Conservation (phyloP, 2,329 filamentous ascomycete species). For the Septoria petroselini region DNA sequence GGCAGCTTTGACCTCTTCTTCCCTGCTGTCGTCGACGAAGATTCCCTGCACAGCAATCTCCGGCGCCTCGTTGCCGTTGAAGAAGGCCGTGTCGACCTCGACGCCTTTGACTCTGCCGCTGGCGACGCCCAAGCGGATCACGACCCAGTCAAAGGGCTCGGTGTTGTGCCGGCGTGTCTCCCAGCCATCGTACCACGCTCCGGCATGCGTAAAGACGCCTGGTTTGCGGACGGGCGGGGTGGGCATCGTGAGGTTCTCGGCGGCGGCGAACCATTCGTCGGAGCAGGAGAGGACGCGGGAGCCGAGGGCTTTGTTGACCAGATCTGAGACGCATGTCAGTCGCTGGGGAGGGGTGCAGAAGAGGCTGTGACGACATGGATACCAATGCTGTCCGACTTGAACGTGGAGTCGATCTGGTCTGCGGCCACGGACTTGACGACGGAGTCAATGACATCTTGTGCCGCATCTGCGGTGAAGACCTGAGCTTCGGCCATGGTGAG, state of each 20-base stretch:
- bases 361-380: conserved; percentile 11
- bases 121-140: conserved; percentile 58
- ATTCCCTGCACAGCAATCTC: conserved; percentile 74
- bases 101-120: conserved; percentile 70
- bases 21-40: conserved; percentile 62
- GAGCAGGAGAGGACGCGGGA: conserved; percentile 55
- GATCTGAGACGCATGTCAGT: conserved; percentile 38
- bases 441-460: conserved; percentile 31
- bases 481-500: conserved; percentile 30
- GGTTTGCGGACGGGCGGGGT: conserved; percentile 55
- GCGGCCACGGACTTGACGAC: conserved; percentile 42
- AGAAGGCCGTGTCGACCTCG: conserved; percentile 78
- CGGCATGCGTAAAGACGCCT: conserved; percentile 58
- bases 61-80: conserved; percentile 78
- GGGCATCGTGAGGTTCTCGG: conserved; percentile 57
- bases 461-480: conserved; percentile 34
- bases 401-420: conserved; percentile 53
- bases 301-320: conserved; percentile 53
- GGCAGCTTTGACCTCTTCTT: conserved; percentile 56
- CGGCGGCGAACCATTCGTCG: conserved; percentile 61
- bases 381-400: conserved; percentile 55
- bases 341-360: too few species aligned
- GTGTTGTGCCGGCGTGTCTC: conserved; percentile 61
- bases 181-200: conserved; percentile 65
- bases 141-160: conserved; percentile 57